Evolutionary conservation across 2,329 filamentous ascomycete genomes (phyloP), one percentile per base, ranked within the genome.

Genomic region (Colletotrichum tanaceti): DNA sequence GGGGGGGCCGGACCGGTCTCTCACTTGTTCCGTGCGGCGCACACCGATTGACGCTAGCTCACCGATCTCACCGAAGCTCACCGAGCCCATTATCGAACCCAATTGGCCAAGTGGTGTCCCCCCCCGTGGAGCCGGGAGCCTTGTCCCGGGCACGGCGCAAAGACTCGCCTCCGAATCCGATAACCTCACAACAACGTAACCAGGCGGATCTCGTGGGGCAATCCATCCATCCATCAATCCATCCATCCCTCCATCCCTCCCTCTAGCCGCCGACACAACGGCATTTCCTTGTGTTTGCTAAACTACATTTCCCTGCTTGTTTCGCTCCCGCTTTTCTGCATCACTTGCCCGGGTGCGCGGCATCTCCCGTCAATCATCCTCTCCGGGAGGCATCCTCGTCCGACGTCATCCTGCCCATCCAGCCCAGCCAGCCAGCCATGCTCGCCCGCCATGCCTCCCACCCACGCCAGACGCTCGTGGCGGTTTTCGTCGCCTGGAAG

Each of bases 401-500:
- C 62, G 47, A 65, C 65, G 60, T 64, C 65, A 49, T 58, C 49
- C 24, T n/a, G 9, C 14, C 28, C 24, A 24, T 35, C 44, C 24
- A 52, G n/a, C n/a, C n/a, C n/a, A n/a, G n/a, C 28, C 24, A 24
- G n/a, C 44, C 24, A 52, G 44, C 46, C 65, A 71, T 71, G 68
- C 46, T 71, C 44, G 39, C 61, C 53, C 69, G 61, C 16, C 62
- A 65, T 58, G 69, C 44, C 44, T 58, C 50, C 9, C 65, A 66
- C n/a, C 70, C 70, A 7, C 61, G 65, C 13, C 70, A 69, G 59
- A 76, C 77, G 10, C 66, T 84, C 32, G 46, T 79, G 58, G 59
- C 72, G 44, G 72, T 75, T n/a, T 94, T 92, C 75, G 63, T 82
- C 5, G 76, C 81, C 14, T 94, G 91, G 91, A 96, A 95, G 76